Evolutionary conservation across 2,329 filamentous ascomycete genomes (phyloP).

Genomic region (Colletotrichum echinochloae): DNA sequence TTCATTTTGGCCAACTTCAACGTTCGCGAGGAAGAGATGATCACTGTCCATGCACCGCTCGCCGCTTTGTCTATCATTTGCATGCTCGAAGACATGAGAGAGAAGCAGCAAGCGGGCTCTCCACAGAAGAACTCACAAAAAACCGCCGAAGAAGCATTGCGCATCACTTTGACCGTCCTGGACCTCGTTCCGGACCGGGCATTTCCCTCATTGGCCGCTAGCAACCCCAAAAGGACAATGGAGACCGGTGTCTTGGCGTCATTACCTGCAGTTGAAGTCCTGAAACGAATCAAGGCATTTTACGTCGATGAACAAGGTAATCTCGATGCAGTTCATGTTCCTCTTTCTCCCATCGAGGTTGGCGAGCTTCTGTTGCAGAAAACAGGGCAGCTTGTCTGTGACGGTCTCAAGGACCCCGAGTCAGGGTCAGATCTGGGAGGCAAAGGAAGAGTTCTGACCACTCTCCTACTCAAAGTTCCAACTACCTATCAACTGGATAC

Average conservation of each 20-base stretch:
- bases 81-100: slow-evolving; percentile 68
- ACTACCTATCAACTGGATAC: slow-evolving; percentile 57
- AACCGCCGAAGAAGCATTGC: slow-evolving; percentile 52
- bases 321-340: slow-evolving; percentile 70
- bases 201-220: slow-evolving; percentile 57
- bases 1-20: slow-evolving; percentile 94
- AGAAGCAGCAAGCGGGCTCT: slow-evolving; percentile 45
- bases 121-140: slow-evolving; percentile 46
- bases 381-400: slow-evolving; percentile 64
- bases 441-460: slow-evolving; percentile 69
- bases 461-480: slow-evolving; percentile 66
- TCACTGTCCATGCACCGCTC: slow-evolving; percentile 85
- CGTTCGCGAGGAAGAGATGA: slow-evolving; percentile 95
- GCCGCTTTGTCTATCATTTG: slow-evolving; percentile 73
- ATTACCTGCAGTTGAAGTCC: slow-evolving; percentile 62
- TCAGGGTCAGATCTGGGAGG: slow-evolving; percentile 63
- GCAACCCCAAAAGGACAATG: slow-evolving; percentile 43
- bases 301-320: slow-evolving; percentile 79
- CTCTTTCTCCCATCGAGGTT: slow-evolving; percentile 67
- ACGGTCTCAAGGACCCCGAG: slow-evolving; percentile 56
- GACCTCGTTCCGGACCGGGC: slow-evolving; percentile 74
- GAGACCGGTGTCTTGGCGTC: slow-evolving; percentile 47
- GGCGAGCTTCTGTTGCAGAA: slow-evolving; percentile 75
- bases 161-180: slow-evolving; percentile 68
- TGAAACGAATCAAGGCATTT: slow-evolving; percentile 73